Evolutionary conservation across 2,329 filamentous ascomycete species (phyloP).

Genomic region (Exophiala mesophila): DNA sequence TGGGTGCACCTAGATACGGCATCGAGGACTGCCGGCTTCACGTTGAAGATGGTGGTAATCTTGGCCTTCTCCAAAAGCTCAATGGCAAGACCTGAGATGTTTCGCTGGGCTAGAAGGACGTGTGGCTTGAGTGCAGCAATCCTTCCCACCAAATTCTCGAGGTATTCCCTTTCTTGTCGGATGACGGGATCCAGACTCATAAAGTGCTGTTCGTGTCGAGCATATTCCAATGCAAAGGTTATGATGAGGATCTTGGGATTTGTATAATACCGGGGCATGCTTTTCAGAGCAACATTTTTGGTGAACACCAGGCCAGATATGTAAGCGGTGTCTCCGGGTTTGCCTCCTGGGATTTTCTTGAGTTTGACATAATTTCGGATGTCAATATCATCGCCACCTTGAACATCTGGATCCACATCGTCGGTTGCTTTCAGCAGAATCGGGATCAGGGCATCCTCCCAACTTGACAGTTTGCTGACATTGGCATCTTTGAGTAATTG

Average conservation of each 20-base stretch:
- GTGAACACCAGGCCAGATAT: constrained; percentile 95
- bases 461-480: constrained; percentile 67
- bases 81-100: constrained; percentile 84
- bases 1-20: constrained; percentile 90
- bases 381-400: constrained; percentile 89
- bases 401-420: constrained; percentile 89
- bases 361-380: constrained; percentile 96
- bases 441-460: constrained; percentile 86
- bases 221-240: constrained; percentile 93
- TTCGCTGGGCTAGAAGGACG: constrained; percentile 83
- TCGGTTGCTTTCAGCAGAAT: constrained; percentile 88
- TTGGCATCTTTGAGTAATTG: constrained; percentile 75
- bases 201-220: constrained; percentile 86
- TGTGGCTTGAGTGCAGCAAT: constrained; percentile 83
- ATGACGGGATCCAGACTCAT: constrained; percentile 98
- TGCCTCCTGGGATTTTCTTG: constrained; percentile 90
- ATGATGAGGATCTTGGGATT: constrained; percentile 87
- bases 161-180: constrained; percentile 89
- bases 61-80: constrained; percentile 82
- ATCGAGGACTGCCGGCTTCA: constrained; percentile 92
- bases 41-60: constrained; percentile 92
- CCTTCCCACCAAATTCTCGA: constrained; percentile 84
- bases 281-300: constrained; percentile 93
- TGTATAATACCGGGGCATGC: constrained; percentile 81
- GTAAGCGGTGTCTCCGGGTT: constrained; percentile 88